phyloP scores from a whole-genome alignment of 805 yeast genomes.

The Saccharomycopsis fodiens region DNA sequence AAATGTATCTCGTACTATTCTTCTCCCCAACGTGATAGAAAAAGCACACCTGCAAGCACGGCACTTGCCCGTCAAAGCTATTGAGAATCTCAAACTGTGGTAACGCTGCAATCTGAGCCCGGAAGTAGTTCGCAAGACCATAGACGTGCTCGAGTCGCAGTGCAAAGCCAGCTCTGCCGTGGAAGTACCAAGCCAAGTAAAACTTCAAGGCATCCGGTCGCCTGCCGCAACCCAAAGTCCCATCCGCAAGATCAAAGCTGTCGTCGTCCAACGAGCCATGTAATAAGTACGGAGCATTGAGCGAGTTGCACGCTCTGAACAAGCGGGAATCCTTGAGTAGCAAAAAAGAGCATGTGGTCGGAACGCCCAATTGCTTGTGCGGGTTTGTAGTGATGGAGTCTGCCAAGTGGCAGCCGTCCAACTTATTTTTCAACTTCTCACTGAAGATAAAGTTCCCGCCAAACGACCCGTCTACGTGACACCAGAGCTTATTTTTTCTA shows the following conservation, averaged over 20 bases:
- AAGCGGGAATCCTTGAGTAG: conserved; percentile 59
- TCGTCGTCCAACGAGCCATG: conserved; percentile 47
- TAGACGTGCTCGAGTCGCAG: conserved; percentile 68
- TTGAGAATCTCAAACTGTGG: conserved; percentile 13
- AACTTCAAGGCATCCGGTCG: conserved; percentile 76
- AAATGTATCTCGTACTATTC: conserved; percentile 51
- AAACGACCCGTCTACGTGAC: conserved; percentile 88
- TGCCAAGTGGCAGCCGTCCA: conserved; percentile 58
- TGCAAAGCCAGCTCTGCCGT: conserved; percentile 60
- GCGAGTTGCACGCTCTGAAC: conserved; percentile 67
- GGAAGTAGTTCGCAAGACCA: conserved; percentile 55
- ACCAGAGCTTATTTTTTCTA: conserved; percentile 52
- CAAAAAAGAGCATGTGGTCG: conserved; percentile 66
- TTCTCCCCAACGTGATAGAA: conserved; percentile 47
- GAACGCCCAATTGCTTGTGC: conserved; percentile 85
- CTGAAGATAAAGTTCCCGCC: conserved; percentile 81
- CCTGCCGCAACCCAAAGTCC: conserved; percentile 90
- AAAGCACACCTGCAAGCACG: conserved; percentile 80
- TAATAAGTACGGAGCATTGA: conserved; percentile 74
- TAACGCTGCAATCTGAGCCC: conserved; percentile 30
- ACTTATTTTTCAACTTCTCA: conserved; percentile 32
- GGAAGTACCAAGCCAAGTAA: conserved; percentile 75
- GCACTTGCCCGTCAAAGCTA: conserved; percentile 34
- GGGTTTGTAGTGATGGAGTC: conserved; percentile 78
- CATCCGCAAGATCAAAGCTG: conserved; percentile 72